Evolutionary conservation across 768 basidiomycete genomes (phyloP), one percentile per base, ranked within the genome.

Genomic region (Kwoniella dejecticola): DNA sequence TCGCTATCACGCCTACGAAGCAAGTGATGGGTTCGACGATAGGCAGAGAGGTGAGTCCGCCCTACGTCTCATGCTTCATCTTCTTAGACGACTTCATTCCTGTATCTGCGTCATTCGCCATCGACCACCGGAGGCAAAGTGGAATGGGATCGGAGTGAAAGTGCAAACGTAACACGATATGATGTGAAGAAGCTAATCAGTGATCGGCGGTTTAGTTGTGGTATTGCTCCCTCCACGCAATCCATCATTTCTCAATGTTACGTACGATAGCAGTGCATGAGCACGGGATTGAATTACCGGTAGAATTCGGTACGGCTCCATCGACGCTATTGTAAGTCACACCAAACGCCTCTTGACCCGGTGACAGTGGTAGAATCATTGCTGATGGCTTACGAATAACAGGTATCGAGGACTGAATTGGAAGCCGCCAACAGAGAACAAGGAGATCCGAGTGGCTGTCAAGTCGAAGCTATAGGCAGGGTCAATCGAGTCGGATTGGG

Each of bases 241-340:
- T 75, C 8, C 74, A 75, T 44, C 74, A 75, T 45, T 75, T 72
- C 55, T 70, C 71, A n/a, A 75, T 75, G 74, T 48, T 75, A 19
- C 41, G 74, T 23, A 75, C 71, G 8, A 72, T 75, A 47, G 74
- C 74, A 12, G 74, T 75, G 17, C 71, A 75, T 53, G 74, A 75
- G 44, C 62, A 69, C 13, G 71, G 73, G 5, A 33, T 75, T 3
- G 52, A 68, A 17, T 60, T 75, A 23, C 74, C 74, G 1, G 52
- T 71, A 12, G 71, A 72, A 38, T 75, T 75, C 40, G 74, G 74
- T 29, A 72, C 71, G 23, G 74, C 74, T 1, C 74, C 74, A 6
- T 72, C 74, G 3, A 75, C 74, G 4, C 45, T 75, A 15, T 52
- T 75, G 73, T 71, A 27, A 64, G 72, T 67, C 15, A 11, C 24